Conservation (phyloP, 805 yeast species). For the Candida gorgasii region DNA sequence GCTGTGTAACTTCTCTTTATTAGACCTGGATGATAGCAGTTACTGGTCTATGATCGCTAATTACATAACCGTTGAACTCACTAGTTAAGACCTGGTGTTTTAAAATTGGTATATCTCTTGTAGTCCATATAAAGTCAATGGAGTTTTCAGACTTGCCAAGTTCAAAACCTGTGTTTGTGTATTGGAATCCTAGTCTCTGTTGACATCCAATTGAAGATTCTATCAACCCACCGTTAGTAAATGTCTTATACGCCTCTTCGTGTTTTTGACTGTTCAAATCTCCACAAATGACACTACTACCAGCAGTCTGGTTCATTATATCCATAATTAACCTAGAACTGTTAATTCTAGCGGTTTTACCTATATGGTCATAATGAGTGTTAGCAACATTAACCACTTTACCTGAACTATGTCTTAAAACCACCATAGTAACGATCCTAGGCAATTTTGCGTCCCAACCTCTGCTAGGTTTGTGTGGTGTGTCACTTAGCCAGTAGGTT, state of each 20-base stretch:
- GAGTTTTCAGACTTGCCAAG: slow-evolving; percentile 24
- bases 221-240: slow-evolving; percentile 21
- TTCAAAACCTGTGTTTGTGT: slow-evolving; percentile 40
- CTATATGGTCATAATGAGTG: slow-evolving; percentile 43
- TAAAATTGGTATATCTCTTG: slow-evolving; percentile 15
- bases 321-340: slow-evolving; percentile 31
- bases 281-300: slow-evolving; percentile 33
- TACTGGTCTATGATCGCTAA: slow-evolving; percentile 43
- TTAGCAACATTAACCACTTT: slow-evolving; percentile 31
- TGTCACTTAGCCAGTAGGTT: slow-evolving; percentile 29
- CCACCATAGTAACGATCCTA: slow-evolving; percentile 40
- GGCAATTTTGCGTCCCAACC: slow-evolving; percentile 51
- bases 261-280: slow-evolving; percentile 39
- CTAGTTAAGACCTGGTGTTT: slow-evolving; percentile 21
- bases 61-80: slow-evolving; percentile 31
- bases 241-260: slow-evolving; percentile 36
- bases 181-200: slow-evolving; percentile 40
- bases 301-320: slow-evolving; percentile 25
- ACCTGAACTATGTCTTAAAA: slow-evolving; percentile 25
- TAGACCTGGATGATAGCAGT: slow-evolving; percentile 14
- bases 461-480: slow-evolving; percentile 27
- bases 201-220: slow-evolving; percentile 23
- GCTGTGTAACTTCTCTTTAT: too few relatives aligned
- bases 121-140: slow-evolving; percentile 47
- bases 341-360: slow-evolving; percentile 31